These are phyloP conservation scores for Fusarium sulawesiense DNA, from an alignment of 2,329 filamentous ascomycete species.

Conservation along the genomic window DNA sequence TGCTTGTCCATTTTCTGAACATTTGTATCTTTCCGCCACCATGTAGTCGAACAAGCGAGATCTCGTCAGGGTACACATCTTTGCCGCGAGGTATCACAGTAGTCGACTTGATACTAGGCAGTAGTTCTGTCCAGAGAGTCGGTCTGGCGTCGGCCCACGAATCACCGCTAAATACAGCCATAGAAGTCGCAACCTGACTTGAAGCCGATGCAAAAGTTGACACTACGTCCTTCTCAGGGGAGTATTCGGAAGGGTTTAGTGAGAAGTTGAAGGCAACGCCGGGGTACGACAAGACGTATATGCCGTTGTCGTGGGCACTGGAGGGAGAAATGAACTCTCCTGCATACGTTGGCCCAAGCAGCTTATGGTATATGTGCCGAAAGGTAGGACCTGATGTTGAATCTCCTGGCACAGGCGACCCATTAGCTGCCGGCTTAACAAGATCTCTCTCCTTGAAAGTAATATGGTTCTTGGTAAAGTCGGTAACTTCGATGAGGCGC, in stretches of 20 bases:
- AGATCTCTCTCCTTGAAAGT: conserved; percentile 85
- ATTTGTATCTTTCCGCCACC: conserved; percentile 84
- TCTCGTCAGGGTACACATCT: conserved; percentile 87
- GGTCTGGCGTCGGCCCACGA: conserved; percentile 89
- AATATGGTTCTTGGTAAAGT: conserved; percentile 87
- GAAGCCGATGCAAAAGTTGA: conserved; percentile 83
- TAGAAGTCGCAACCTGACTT: conserved; percentile 80
- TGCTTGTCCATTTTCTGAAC: conserved; percentile 74
- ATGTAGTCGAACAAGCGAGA: conserved; percentile 82
- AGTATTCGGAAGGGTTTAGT: conserved; percentile 78
- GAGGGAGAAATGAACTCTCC: conserved; percentile 86
- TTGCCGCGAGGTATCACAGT: conserved; percentile 76
- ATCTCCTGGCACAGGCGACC: conserved; percentile 50
- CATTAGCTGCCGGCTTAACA: conserved; percentile 67
- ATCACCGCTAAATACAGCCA: conserved; percentile 90
- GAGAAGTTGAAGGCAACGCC: conserved; percentile 94
- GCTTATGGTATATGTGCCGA: conserved; percentile 87
- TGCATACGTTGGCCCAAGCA: conserved; percentile 94
- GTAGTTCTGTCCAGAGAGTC: conserved; percentile 78
- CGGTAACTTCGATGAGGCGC: conserved; percentile 88
- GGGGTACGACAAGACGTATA: conserved; percentile 92
- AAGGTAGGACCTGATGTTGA: conserved; percentile 75
- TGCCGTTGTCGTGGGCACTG: conserved; percentile 68
- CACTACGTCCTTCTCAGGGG: conserved; percentile 82
- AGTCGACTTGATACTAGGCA: conserved; percentile 79